Evolutionary conservation across 352 stramenopile species (phyloP).

Genomic region (Phytophthora tubulina): DNA sequence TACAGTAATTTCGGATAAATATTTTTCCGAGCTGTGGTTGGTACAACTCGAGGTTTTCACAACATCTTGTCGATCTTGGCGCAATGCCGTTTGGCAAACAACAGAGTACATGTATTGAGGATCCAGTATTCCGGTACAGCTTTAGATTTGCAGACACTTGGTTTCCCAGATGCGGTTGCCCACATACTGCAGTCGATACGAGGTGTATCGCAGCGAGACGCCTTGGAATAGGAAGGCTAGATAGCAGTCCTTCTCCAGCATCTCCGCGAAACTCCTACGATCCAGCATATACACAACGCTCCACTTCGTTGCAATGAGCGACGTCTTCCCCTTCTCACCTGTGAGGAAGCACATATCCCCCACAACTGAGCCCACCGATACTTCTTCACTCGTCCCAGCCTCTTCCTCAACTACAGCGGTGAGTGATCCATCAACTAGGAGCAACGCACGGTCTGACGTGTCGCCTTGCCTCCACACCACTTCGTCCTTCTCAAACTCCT

Average conservation of each 20-base stretch:
- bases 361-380: slow-evolving; percentile 74
- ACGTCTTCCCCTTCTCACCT: slow-evolving; percentile 85
- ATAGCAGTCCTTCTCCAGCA: slow-evolving; percentile 68
- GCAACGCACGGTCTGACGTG: slow-evolving; percentile 57
- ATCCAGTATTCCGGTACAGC: neutral
- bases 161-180: slow-evolving; percentile 89
- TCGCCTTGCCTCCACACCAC: slow-evolving; percentile 79
- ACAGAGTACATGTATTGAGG: no score
- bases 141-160: slow-evolving; percentile 81
- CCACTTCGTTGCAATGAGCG: slow-evolving; percentile 60
- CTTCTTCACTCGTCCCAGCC: slow-evolving; percentile 76
- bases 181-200: slow-evolving; percentile 79
- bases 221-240: slow-evolving; percentile 82
- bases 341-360: slow-evolving; percentile 84
- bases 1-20: no score
- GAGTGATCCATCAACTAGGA: slow-evolving; percentile 71
- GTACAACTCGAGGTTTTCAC: no score
- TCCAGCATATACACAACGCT: slow-evolving; percentile 81
- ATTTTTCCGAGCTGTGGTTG: no score
- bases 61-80: no score
- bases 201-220: slow-evolving; percentile 80
- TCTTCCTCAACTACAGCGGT: slow-evolving; percentile 84
- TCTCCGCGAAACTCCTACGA: slow-evolving; percentile 63
- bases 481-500: slow-evolving; percentile 68
- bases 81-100: no score